Evolutionary conservation across 1,284 basidiomycete genomes (phyloP).

Genomic region (Ustilago bromivora): DNA sequence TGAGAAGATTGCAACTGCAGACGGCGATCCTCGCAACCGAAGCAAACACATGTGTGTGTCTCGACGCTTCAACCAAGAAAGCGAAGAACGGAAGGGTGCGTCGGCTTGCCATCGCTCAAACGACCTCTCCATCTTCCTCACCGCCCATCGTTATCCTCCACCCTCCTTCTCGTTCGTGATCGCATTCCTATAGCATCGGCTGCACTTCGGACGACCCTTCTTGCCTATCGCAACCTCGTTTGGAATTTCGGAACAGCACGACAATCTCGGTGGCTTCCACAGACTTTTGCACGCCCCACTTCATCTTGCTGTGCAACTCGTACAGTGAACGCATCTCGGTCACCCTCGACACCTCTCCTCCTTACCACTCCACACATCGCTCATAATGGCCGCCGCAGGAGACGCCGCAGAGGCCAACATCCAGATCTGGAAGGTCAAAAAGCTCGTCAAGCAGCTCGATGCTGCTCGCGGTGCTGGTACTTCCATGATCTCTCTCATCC

Average conservation of each 20-base stretch:
- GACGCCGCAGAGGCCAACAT: conserved; percentile 56
- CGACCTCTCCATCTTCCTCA: background rate
- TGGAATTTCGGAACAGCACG: background rate
- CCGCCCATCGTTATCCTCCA: background rate
- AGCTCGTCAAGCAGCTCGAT: conserved; percentile 73
- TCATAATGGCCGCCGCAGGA: conserved; percentile 40
- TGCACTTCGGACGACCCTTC: background rate
- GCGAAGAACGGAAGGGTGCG: conserved; percentile 2
- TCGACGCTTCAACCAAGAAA: conserved; percentile 1
- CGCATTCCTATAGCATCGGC: background rate
- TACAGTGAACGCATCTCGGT: background rate
- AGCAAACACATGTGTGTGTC: background rate
- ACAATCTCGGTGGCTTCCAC: background rate
- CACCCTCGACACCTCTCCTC: background rate
- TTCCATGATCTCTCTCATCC: conserved; percentile 98
- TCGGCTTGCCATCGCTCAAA: background rate
- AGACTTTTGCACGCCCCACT: background rate
- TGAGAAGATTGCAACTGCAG: conserved; percentile 10
- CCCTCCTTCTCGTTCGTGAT: background rate
- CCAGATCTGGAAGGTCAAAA: conserved; percentile 89
- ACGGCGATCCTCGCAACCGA: background rate
- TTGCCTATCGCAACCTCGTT: background rate
- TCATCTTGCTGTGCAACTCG: background rate
- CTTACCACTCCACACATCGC: background rate
- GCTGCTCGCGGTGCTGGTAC: conserved; percentile 79